These are phyloP conservation scores for Fusarium sp. DNA, from an alignment of 2,329 filamentous ascomycete species.

Conservation along the genomic window DNA sequence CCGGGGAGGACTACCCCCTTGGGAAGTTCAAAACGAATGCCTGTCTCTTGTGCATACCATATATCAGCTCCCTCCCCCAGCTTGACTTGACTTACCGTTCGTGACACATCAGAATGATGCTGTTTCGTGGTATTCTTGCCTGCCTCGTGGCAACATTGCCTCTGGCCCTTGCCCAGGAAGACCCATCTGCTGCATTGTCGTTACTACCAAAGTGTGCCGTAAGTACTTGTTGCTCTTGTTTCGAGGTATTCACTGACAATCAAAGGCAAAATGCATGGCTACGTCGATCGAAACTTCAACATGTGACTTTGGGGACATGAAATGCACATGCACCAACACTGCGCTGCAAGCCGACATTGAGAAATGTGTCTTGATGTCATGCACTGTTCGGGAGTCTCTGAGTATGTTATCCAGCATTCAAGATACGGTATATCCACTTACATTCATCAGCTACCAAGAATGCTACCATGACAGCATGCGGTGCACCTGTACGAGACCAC, in stretches of 20 bases:
- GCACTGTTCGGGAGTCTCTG: constrained; percentile 49
- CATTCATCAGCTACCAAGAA: constrained; percentile 44
- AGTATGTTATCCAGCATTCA: constrained; percentile 39
- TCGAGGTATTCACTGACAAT: not conserved
- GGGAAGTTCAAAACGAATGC: not conserved
- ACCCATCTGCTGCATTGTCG: constrained; percentile 19
- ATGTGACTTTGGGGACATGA: constrained; percentile 46
- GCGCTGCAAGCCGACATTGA: constrained; percentile 45
- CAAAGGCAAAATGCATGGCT: constrained; percentile 47
- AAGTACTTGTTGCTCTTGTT: constrained; percentile 11
- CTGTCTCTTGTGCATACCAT: not conserved
- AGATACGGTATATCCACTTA: not conserved
- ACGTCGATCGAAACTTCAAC: constrained; percentile 42
- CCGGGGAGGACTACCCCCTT: not conserved
- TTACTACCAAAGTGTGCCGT: constrained; percentile 52
- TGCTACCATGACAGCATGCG: constrained; percentile 47
- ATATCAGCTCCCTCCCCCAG: not conserved
- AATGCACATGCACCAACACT: constrained; percentile 51
- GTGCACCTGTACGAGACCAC: constrained; percentile 49
- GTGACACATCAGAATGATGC: not conserved
- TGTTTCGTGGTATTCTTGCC: not conserved
- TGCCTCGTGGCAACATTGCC: not conserved
- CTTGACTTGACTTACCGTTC: not conserved
- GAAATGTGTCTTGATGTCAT: constrained; percentile 43
- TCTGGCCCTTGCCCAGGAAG: constrained; percentile 5